A percentile compares a stretch with the other conserved stretches of the same genome.
Conservation (phyloP, 306 rosid species). For the Vigna reflexopilosa region DNA sequence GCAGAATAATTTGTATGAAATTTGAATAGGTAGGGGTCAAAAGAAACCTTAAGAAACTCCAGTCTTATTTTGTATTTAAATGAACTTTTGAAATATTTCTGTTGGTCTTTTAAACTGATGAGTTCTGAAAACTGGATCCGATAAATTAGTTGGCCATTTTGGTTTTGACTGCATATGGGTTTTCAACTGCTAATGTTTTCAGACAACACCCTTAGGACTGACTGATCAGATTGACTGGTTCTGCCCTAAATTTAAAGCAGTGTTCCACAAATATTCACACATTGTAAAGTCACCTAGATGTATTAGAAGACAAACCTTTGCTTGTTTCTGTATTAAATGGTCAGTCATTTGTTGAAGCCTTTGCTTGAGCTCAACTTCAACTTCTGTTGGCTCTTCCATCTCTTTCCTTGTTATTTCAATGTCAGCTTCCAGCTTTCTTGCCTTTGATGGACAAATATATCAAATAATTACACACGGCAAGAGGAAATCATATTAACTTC, state of each 20-base stretch:
- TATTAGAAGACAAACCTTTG: slow-evolving; percentile 68
- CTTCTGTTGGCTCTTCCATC: slow-evolving; percentile 88
- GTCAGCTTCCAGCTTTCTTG: slow-evolving; percentile 72
- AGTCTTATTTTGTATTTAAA: slow-evolving; percentile 16
- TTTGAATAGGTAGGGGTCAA: slow-evolving; percentile 30
- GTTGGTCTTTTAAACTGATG: slow-evolving; percentile 1
- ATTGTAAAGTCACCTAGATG: slow-evolving; percentile 28
- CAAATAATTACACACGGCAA: slow-evolving; percentile 16
- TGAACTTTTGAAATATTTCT: neutral
- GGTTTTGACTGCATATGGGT: slow-evolving; percentile 6
- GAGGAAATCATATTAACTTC: slow-evolving; percentile 6
- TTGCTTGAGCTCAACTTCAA: slow-evolving; percentile 87
- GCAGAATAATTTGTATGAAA: slow-evolving; percentile 37
- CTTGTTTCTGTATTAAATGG: slow-evolving; percentile 94
- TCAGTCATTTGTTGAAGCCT: slow-evolving; percentile 96
- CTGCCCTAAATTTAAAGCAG: slow-evolving; percentile 25
- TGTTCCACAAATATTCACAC: slow-evolving; percentile 20
- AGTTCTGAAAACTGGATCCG: slow-evolving; percentile 21
- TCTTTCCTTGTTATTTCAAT: slow-evolving; percentile 85
- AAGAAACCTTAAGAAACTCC: slow-evolving; percentile 9
- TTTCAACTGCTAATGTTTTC: slow-evolving; percentile 28
- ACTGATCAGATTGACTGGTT: slow-evolving; percentile 27
- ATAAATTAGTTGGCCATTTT: slow-evolving; percentile 1
- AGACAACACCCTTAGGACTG: slow-evolving; percentile 10
- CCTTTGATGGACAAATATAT: slow-evolving; percentile 58